These are phyloP conservation scores for Penicillium griseofulvum DNA, from an alignment of 2,329 filamentous ascomycete genomes.

Conservation along the genomic window DNA sequence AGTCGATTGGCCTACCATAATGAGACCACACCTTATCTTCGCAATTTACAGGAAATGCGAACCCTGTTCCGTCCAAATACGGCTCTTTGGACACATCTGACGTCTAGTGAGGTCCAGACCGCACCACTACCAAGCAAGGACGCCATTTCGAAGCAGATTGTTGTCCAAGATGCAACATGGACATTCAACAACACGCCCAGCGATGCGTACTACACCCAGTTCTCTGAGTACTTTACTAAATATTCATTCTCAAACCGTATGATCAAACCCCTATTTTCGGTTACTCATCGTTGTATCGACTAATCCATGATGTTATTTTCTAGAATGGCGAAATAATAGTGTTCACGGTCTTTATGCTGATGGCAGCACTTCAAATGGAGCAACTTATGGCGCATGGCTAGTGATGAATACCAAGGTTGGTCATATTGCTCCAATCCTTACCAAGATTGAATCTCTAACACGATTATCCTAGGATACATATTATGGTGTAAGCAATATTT, in stretches of 20 bases:
- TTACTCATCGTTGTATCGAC: background rate
- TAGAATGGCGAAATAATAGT: slow-evolving; percentile 55
- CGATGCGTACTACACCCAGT: slow-evolving; percentile 56
- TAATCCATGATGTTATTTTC: background rate
- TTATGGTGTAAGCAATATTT: slow-evolving; percentile 22
- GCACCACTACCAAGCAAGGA: slow-evolving; percentile 50
- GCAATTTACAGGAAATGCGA: slow-evolving; percentile 61
- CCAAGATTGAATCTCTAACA: background rate
- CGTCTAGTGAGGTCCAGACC: slow-evolving; percentile 56
- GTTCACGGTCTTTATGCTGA: slow-evolving; percentile 58
- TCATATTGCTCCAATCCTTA: slow-evolving; percentile 33
- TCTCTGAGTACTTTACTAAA: slow-evolving; percentile 64
- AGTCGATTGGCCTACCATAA: slow-evolving; percentile 61
- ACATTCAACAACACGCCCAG: slow-evolving; percentile 55
- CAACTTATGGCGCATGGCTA: slow-evolving; percentile 60
- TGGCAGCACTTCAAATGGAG: slow-evolving; percentile 50
- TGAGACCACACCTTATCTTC: slow-evolving; percentile 53
- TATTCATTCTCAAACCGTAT: slow-evolving; percentile 59
- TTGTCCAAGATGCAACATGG: slow-evolving; percentile 65
- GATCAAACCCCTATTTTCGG: background rate
- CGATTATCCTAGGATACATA: slow-evolving; percentile 24
- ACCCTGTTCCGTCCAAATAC: slow-evolving; percentile 62
- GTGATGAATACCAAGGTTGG: slow-evolving; percentile 65
- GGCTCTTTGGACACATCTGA: slow-evolving; percentile 60
- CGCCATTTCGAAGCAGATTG: slow-evolving; percentile 42